Conservation (phyloP, 2,329 filamentous ascomycete genomes). For the Arthroderma uncinatum region DNA sequence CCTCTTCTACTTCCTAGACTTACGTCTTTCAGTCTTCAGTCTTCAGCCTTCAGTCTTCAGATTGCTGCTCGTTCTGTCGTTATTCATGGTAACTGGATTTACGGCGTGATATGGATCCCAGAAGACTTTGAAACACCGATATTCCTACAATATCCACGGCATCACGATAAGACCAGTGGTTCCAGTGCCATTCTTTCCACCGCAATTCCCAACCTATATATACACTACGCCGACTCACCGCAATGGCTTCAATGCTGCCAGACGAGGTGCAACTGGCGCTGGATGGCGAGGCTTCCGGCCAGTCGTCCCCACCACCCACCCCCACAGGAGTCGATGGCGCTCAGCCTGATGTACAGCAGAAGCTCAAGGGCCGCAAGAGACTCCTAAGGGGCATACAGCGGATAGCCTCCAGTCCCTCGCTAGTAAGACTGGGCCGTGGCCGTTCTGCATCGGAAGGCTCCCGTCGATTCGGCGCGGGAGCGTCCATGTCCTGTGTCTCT, state of each 20-base stretch:
- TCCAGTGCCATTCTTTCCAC: neutral
- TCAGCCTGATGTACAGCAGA: slow-evolving; percentile 31
- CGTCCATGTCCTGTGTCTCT: slow-evolving; percentile 54
- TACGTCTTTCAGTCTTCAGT: neutral
- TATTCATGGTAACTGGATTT: neutral
- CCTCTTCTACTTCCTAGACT: neutral
- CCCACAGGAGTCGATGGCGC: neutral
- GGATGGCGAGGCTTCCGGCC: slow-evolving; percentile 19
- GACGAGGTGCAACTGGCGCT: slow-evolving; percentile 25
- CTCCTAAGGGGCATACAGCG: slow-evolving; percentile 65
- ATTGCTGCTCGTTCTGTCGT: neutral
- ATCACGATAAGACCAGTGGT: neutral
- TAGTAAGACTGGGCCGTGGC: slow-evolving; percentile 52
- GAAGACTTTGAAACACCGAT: neutral
- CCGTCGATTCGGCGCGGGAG: slow-evolving; percentile 47
- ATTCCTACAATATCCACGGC: neutral
- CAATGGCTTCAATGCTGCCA: slow-evolving; percentile 22
- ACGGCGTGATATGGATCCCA: neutral
- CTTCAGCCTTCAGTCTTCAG: neutral
- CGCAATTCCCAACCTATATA: neutral
- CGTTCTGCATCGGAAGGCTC: slow-evolving; percentile 51
- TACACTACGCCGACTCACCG: neutral
- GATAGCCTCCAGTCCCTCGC: slow-evolving; percentile 68
- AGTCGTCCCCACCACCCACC: neutral
- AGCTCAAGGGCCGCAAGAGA: slow-evolving; percentile 57